Evolutionary conservation across 2,329 filamentous ascomycete genomes (phyloP).

Genomic region (Aspergillus pseudoviridinutans): DNA sequence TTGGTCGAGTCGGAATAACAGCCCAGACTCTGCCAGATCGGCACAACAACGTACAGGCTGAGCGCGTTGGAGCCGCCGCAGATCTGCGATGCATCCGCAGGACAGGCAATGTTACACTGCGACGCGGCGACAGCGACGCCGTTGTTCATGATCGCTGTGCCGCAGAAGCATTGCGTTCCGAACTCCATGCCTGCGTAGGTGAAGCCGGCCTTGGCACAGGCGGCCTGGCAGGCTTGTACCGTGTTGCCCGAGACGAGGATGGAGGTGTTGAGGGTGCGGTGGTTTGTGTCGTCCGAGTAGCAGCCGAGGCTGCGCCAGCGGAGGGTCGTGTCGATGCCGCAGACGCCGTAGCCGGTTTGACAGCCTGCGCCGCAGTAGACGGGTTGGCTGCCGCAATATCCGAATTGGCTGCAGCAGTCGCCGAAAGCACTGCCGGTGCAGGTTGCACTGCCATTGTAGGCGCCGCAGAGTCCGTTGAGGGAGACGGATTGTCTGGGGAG

Average conservation of each 20-base stretch:
- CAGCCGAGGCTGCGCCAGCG: conserved; percentile 10
- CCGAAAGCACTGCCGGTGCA: conserved; percentile 10
- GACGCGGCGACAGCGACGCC: conserved; percentile 11
- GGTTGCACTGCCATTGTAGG: conserved; percentile 8
- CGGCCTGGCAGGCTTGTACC: conserved; percentile 7
- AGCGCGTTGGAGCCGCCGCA: conserved; percentile 29
- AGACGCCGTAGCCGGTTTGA: conserved; percentile 14
- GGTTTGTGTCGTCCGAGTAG: conserved; percentile 10
- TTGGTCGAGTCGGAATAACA: conserved; percentile 20
- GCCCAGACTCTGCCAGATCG: conserved; percentile 18
- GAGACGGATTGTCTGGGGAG: conserved; percentile 4
- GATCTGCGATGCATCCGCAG: conserved; percentile 29
- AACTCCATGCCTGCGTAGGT: conserved; percentile 10
- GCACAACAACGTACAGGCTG: conserved; percentile 13
- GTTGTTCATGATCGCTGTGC: conserved; percentile 11
- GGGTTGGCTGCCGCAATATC: conserved; percentile 12
- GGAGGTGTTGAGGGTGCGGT: conserved; percentile 10
- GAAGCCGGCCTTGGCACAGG: conserved; percentile 5
- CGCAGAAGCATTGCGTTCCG: conserved; percentile 14
- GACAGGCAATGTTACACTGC: conserved; percentile 50
- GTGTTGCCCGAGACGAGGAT: conserved; percentile 3
- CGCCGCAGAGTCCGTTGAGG: conserved; percentile 6
- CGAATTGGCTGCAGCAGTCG: conserved; percentile 13
- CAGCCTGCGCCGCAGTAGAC: conserved; percentile 19
- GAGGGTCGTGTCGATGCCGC: conserved; percentile 9